Base-by-base conservation (phyloP, 805 yeast species). In the Yamadazyma sp. region DNA sequence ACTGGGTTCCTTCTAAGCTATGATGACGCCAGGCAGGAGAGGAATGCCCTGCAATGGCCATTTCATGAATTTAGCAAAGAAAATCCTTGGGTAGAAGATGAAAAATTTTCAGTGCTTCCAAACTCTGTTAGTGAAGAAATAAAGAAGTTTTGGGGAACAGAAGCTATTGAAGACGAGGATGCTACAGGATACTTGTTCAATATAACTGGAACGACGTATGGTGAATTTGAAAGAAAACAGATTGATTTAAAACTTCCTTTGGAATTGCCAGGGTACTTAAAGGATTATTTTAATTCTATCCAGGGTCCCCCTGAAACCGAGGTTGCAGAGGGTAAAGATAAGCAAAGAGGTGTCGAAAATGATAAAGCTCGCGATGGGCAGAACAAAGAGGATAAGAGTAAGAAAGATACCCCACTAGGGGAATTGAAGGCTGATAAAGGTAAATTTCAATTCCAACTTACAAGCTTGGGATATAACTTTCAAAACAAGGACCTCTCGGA, bases 1-100 rank as follows among this genome's bases (percentile, higher is more conserved):
- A 83, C 93, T 0, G 96, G 96, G 3, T 76, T 82, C 41, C 71
- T 69, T 49, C 58, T 82, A 22, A 77, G 87, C 20, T 86, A 84
- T 48, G 64, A 69, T 7, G 95, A 83, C 57, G 71, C 67, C 11
- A 14, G 71, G 1, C 55, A 63, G 4, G 73, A 74, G 9, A 59
- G 70, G 33, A 66, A 67, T 18, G 64, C 59, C 1, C 69, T 72
- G 42, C 69, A 77, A 0, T 82, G 81, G 74, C 90, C 90, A 0
- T 55, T 81, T 17, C 77, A 78, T 39, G 28, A 62, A 2, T 66
- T 42, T 36, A 49, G 60, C 5, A 58, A 67, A 3, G 76, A 79
- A 61, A 32, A 50, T 16, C 70, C 67, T 2, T 68, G 67, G 65
- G 20, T 18, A 6, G 80, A 77, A 42, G 64, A 68, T 42, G 76